These are phyloP conservation scores for Penicillium arizonense DNA, from an alignment of 495 filamentous ascomycete species.

Conservation along the genomic window DNA sequence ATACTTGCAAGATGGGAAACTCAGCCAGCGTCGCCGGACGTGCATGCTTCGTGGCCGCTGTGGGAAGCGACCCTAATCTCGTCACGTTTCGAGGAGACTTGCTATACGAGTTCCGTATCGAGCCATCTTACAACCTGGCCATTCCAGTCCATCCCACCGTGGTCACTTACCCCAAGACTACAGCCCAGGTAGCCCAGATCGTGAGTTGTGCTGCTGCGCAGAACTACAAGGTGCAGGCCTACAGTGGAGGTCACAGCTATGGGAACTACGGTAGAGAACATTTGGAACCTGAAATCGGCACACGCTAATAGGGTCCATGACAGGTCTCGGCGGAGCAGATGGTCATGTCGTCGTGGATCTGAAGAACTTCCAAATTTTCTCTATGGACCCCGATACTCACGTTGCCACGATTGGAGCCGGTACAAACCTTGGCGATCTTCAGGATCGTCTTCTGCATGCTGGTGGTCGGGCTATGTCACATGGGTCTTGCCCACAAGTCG, in stretches of 20 bases:
- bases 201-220: slow-evolving; percentile 55
- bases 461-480: slow-evolving; percentile 66
- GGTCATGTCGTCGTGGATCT: slow-evolving; percentile 45
- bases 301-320: slow-evolving; percentile 40
- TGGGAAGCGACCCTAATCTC: slow-evolving; percentile 15
- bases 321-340: slow-evolving; percentile 45
- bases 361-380: slow-evolving; percentile 47
- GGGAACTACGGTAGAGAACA: slow-evolving; percentile 44
- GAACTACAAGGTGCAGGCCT: slow-evolving; percentile 62
- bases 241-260: slow-evolving; percentile 73
- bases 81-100: slow-evolving; percentile 21
- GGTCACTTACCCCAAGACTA: slow-evolving; percentile 56
- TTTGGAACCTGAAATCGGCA: background rate
- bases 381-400: slow-evolving; percentile 50
- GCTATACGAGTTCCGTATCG: slow-evolving; percentile 13
- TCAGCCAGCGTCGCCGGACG: slow-evolving; percentile 2
- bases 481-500: slow-evolving; percentile 64
- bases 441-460: slow-evolving; percentile 53
- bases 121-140: slow-evolving; percentile 60
- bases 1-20: slow-evolving; percentile 7
- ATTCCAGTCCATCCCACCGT: slow-evolving; percentile 57
- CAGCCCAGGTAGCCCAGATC: slow-evolving; percentile 55
- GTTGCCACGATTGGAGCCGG: slow-evolving; percentile 67
- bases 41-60: slow-evolving; percentile 23
- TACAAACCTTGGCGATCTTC: slow-evolving; percentile 59